phyloP scores from a whole-genome alignment of 2,329 filamentous ascomycete genomes.

The Pezicula carpinea region DNA sequence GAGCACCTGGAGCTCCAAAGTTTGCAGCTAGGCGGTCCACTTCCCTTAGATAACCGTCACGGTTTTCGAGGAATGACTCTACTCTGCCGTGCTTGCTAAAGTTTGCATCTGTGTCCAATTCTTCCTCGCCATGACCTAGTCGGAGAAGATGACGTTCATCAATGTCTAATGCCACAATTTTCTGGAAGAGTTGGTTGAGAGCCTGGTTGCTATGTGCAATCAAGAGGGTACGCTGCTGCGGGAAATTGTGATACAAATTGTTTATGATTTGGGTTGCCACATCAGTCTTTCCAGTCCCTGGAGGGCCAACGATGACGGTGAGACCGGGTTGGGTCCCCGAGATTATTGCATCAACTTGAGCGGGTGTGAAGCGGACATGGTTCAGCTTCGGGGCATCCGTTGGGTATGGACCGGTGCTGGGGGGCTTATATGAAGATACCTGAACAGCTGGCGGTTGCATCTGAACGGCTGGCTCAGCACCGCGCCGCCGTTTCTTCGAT shows the following conservation, averaged over 20 bases:
- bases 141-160: constrained; percentile 90
- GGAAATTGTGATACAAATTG: constrained; percentile 98
- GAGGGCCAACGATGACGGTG: constrained; percentile 89
- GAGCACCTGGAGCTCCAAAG: constrained; percentile 84
- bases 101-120: constrained; percentile 77
- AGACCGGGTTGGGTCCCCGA: constrained; percentile 93
- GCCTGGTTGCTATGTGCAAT: constrained; percentile 98
- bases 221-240: constrained; percentile 82
- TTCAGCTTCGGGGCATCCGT: constrained; percentile 80
- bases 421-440: constrained; percentile 85
- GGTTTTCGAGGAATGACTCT: constrained; percentile 89
- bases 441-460: constrained; percentile 63
- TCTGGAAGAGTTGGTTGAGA: constrained; percentile 94
- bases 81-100: constrained; percentile 95
- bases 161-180: constrained; percentile 94
- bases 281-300: constrained; percentile 98
- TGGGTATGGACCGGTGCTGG: constrained; percentile 85
- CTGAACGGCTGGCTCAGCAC: constrained; percentile 62
- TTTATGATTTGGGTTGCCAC: constrained; percentile 98
- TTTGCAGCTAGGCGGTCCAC: constrained; percentile 82
- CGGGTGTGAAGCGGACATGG: constrained; percentile 79
- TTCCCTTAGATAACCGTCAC: constrained; percentile 71
- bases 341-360: constrained; percentile 87
- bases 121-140: constrained; percentile 92
- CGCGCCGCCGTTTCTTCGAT: constrained; percentile 84